Evolutionary conservation across 352 stramenopile species (phyloP).

Genomic region (Thraustochytrium striatum): DNA sequence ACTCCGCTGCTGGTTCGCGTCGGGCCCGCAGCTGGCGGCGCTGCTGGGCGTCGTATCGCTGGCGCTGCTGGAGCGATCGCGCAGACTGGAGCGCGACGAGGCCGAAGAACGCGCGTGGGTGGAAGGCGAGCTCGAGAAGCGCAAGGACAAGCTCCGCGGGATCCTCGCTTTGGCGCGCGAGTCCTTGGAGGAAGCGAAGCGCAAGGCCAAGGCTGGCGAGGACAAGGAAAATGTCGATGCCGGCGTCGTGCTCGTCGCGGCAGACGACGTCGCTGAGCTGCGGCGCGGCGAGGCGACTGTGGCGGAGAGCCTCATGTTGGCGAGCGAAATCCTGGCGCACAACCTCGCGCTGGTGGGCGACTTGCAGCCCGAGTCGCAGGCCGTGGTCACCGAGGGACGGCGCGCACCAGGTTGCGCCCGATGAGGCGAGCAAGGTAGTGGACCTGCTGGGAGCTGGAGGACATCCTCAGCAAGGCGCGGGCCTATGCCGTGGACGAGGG

Average conservation of each 20-base stretch:
- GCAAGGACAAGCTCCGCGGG: conserved; percentile 10
- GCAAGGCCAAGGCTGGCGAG: not conserved
- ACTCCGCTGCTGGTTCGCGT: too few relatives aligned
- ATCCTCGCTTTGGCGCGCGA: conserved; percentile 14
- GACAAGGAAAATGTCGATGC: conserved; percentile 26
- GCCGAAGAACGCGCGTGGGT: conserved; percentile 17
- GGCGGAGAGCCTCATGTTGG: not conserved
- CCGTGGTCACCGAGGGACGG: not conserved
- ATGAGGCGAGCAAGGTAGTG: conserved; percentile 3
- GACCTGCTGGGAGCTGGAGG: conserved; percentile 21
- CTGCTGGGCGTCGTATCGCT: too few relatives aligned
- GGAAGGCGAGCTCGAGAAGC: conserved; percentile 29
- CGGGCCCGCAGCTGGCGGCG: too few relatives aligned
- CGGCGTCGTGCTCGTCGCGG: conserved; percentile 19
- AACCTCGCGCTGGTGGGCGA: conserved; percentile 31
- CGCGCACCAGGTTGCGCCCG: not conserved
- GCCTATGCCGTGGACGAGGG: conserved; percentile 2
- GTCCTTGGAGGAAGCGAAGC: not conserved
- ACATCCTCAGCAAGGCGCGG: conserved; percentile 8
- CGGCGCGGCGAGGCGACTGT: not conserved
- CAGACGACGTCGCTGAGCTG: conserved; percentile 17
- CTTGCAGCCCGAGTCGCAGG: not conserved
- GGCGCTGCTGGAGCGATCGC: not conserved
- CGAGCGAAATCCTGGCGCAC: not conserved
- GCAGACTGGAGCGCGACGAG: not conserved